These are phyloP conservation scores for Aspergillus ochraceus DNA, from an alignment of 2,329 filamentous ascomycete species.

Conservation along the genomic window DNA sequence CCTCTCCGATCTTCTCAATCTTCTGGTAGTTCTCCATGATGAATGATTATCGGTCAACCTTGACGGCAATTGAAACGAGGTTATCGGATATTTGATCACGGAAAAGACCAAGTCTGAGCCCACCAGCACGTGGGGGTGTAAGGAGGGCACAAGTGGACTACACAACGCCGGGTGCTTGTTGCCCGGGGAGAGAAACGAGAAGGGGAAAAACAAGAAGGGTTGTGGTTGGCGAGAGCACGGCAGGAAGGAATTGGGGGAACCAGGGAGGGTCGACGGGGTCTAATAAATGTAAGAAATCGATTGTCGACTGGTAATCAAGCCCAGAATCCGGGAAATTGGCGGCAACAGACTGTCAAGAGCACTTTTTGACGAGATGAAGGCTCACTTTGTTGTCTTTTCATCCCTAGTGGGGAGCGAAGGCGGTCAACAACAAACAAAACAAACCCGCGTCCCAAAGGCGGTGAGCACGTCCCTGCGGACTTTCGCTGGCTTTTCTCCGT, in stretches of 20 bases:
- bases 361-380: conserved; percentile 46
- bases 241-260: conserved; percentile 1
- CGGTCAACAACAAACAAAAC: conserved; percentile 46
- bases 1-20: conserved; percentile 94
- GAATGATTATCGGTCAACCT: background rate
- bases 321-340: background rate
- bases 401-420: conserved; percentile 42
- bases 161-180: conserved; percentile 18
- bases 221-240: conserved; percentile 1
- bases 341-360: background rate
- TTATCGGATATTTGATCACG: background rate
- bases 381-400: conserved; percentile 48
- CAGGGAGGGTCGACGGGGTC: background rate
- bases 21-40: conserved; percentile 94
- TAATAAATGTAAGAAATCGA: background rate
- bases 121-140: conserved; percentile 15
- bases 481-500: background rate
- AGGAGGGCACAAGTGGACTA: conserved; percentile 8
- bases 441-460: conserved; percentile 34
- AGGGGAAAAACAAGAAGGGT: conserved; percentile 16
- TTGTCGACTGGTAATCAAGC: background rate
- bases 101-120: conserved; percentile 2
- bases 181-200: conserved; percentile 19
- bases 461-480: conserved; percentile 26
- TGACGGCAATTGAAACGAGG: background rate